Percentiles rank a stretch among this genome's conserved stretches.
Evolutionary conservation across 2,329 filamentous ascomycete species (phyloP).

Genomic region (Fusarium sp.): DNA sequence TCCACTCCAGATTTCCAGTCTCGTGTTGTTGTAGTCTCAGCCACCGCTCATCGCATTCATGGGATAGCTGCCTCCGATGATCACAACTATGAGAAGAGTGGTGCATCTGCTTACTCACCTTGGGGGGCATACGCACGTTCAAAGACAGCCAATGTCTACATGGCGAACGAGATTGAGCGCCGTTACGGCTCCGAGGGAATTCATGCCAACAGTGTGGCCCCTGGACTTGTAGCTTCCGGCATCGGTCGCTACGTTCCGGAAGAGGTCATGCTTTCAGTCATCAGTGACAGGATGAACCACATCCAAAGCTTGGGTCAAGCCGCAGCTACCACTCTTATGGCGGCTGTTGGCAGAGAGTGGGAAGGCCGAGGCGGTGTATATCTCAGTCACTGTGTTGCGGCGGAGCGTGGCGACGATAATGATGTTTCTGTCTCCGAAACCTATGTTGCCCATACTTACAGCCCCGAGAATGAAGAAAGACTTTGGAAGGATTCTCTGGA

Average conservation of each 20-base stretch:
- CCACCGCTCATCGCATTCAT: constrained; percentile 17
- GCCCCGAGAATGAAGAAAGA: constrained; percentile 3
- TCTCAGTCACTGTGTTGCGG: constrained; percentile 2
- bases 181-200: constrained; percentile 3
- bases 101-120: not conserved
- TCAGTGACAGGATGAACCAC: constrained; percentile 1
- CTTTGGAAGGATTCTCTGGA: constrained; percentile 7
- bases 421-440: constrained; percentile 6
- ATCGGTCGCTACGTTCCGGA: constrained; percentile 17
- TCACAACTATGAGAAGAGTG: constrained; percentile 8
- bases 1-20: constrained; percentile 9
- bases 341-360: constrained; percentile 6
- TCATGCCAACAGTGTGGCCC: constrained; percentile 13
- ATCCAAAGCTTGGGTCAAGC: constrained; percentile 9
- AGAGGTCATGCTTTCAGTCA: constrained; percentile 5
- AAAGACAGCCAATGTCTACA: constrained; percentile 17
- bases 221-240: constrained; percentile 3
- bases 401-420: constrained; percentile 4
- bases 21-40: constrained; percentile 6
- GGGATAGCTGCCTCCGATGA: constrained; percentile 7
- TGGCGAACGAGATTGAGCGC: constrained; percentile 18
- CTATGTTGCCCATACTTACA: constrained; percentile 12
- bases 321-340: constrained; percentile 2
- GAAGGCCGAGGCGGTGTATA: constrained; percentile 7
- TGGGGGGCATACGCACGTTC: constrained; percentile 13